phyloP scores from a whole-genome alignment of 2,329 filamentous ascomycete genomes.

The Beauveria rudraprayagi region DNA sequence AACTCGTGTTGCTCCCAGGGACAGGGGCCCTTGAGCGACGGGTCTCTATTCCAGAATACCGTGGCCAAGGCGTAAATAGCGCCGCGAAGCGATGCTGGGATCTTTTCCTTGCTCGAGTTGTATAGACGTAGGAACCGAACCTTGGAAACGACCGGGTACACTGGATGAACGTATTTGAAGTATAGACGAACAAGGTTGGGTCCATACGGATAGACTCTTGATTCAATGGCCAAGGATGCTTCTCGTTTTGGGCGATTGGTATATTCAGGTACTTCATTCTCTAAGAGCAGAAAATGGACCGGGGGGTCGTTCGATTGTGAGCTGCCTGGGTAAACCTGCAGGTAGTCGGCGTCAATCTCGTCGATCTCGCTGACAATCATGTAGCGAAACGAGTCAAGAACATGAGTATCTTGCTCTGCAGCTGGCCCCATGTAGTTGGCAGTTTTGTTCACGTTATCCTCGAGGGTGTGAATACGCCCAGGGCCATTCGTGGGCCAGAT shows the following conservation, averaged over 20 bases:
- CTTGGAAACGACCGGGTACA: conserved; percentile 37
- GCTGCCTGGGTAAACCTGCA: conserved; percentile 32
- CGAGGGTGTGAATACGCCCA: conserved; percentile 26
- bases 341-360: conserved; percentile 36
- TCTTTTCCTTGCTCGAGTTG: conserved; percentile 25
- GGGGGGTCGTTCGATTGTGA: conserved; percentile 28
- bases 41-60: conserved; percentile 33
- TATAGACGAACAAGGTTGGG: conserved; percentile 35
- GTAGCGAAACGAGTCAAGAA: conserved; percentile 39
- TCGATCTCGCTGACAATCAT: conserved; percentile 36
- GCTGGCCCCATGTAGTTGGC: conserved; percentile 38
- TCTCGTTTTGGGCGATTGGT: conserved; percentile 29
- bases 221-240: conserved; percentile 35
- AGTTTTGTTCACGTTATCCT: conserved; percentile 33
- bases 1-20: conserved; percentile 34
- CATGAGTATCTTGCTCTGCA: conserved; percentile 38
- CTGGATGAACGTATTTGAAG: conserved; percentile 37
- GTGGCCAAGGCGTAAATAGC: conserved; percentile 36
- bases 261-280: conserved; percentile 36
- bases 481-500: conserved; percentile 12
- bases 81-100: conserved; percentile 37
- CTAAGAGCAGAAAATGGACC: conserved; percentile 37
- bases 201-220: conserved; percentile 31
- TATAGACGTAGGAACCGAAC: conserved; percentile 34
- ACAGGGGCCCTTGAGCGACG: conserved; percentile 20